Conservation (phyloP, 352 stramenopile genomes). For the Phytophthora citrophthora region DNA sequence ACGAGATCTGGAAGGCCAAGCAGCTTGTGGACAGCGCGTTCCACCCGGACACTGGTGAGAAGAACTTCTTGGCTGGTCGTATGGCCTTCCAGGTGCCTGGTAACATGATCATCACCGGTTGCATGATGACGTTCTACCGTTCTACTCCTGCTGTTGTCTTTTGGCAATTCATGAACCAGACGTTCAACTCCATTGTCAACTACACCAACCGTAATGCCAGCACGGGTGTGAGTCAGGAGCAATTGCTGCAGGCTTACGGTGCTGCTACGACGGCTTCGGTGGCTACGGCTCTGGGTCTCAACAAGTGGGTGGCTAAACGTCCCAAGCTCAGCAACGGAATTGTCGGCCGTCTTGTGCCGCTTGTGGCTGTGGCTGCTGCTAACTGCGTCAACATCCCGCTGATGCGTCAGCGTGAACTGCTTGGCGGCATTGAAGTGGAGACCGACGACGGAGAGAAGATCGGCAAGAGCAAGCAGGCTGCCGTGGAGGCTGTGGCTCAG, state of each 20-base stretch:
- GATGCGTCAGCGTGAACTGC: conserved; percentile 90
- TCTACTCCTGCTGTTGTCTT: conserved; percentile 84
- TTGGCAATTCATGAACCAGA: conserved; percentile 93
- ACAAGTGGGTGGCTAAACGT: conserved; percentile 72
- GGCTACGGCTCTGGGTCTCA: conserved; percentile 76
- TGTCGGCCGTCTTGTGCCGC: conserved; percentile 75
- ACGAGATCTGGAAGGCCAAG: conserved; percentile 86
- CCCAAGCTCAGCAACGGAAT: conserved; percentile 67
- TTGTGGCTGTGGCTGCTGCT: conserved; percentile 85
- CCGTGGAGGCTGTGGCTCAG: conserved; percentile 78
- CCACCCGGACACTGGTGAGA: conserved; percentile 90
- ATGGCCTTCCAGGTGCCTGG: conserved; percentile 90
- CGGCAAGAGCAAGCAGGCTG: conserved; percentile 74
- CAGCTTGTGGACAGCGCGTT: conserved; percentile 89
- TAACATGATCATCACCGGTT: conserved; percentile 91
- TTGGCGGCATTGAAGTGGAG: conserved; percentile 83
- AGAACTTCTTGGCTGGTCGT: conserved; percentile 85
- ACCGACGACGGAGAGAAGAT: conserved; percentile 66
- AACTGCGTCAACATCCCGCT: conserved; percentile 92
- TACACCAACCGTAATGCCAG: conserved; percentile 94
- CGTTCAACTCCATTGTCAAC: conserved; percentile 93
- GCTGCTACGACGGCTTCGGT: conserved; percentile 84
- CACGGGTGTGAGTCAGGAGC: conserved; percentile 78
- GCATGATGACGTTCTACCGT: conserved; percentile 89
- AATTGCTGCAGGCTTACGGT: conserved; percentile 83